Evolutionary conservation across 2,329 filamentous ascomycete species (phyloP).

Genomic region (Fusarium pseudonygamai): DNA sequence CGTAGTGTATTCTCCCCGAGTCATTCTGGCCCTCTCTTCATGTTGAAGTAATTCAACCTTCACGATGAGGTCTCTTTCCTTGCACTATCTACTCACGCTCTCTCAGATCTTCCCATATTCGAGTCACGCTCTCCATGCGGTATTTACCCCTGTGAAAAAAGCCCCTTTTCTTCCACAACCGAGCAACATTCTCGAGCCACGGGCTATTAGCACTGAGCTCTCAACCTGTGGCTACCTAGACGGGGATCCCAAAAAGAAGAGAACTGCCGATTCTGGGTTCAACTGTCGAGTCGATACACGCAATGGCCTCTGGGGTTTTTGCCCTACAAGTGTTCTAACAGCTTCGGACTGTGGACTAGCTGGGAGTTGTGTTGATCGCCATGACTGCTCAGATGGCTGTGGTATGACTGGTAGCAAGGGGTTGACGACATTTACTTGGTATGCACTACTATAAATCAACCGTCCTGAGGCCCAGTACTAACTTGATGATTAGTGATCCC

Average conservation of each 20-base stretch:
- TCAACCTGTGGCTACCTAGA: slow-evolving; percentile 46
- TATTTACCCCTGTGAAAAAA: background rate
- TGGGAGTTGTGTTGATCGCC: slow-evolving; percentile 48
- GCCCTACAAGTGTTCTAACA: slow-evolving; percentile 47
- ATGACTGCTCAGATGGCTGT: slow-evolving; percentile 47
- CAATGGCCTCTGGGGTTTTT: slow-evolving; percentile 53
- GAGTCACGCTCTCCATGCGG: background rate
- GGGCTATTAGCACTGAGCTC: slow-evolving; percentile 31
- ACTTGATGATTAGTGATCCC: background rate
- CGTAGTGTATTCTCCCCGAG: background rate
- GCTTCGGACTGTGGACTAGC: slow-evolving; percentile 52
- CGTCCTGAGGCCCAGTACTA: background rate
- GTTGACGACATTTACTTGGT: slow-evolving; percentile 51
- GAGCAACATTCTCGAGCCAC: background rate
- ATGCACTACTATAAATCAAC: background rate
- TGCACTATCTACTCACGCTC: background rate
- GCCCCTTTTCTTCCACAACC: background rate
- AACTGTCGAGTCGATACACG: slow-evolving; percentile 49
- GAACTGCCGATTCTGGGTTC: slow-evolving; percentile 48
- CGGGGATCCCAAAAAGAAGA: slow-evolving; percentile 43
- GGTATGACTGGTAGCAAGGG: slow-evolving; percentile 34
- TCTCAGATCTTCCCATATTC: background rate
- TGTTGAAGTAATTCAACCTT: background rate
- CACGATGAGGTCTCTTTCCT: background rate
- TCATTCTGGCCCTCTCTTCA: too few relatives aligned